Evolutionary conservation across 345 rosid genomes (phyloP), one percentile per base, ranked within the genome.

Genomic region (Excoecaria cochinchinensis): DNA sequence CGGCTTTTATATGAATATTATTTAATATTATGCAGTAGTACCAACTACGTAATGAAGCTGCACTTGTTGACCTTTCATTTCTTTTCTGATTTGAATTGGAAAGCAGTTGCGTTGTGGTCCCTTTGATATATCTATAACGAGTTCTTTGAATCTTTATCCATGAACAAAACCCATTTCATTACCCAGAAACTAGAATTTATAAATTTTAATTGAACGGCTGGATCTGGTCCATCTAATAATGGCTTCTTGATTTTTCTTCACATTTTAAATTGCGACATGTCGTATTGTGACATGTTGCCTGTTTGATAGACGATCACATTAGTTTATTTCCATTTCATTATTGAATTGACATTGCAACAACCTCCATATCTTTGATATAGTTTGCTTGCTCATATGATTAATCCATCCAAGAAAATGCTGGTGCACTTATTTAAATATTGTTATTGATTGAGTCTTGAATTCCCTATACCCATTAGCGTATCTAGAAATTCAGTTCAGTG

Each of bases 321-420:
- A 57, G 24, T 57, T 25, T 25, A 57, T 57, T 56, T 1, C 19
- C 14, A 65, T 65, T 48, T 40, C 16, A 21, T 2, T 19, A 46
- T 42, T 42, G 4, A 62, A 48, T 68, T 68, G 71, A 68, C 71
- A 68, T 17, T 22, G 15, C 42, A 68, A 50, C 71, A 15, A 67
- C 67, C 64, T 63, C 22, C 3, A 8, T 24, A 64, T 16, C 51
- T n/a, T 42, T 6, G 19, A 14, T 31, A 65, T 1, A 36, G 8
- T 62, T 38, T 38, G 64, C 16, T 59, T 25, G 46, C 67, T 62
- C 10, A 57, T 57, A 55, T 21, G 14, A 3, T 5, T 55, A 55
- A 15, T 55, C 42, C 68, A 39, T 16, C 25, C 40, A 40, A 65
- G 1, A 7, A 42, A 65, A 42, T 38, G 48, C 1, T 31, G 31